Evolutionary conservation across 1,284 basidiomycete species (phyloP).

Genomic region (Rhodotorula sp.): DNA sequence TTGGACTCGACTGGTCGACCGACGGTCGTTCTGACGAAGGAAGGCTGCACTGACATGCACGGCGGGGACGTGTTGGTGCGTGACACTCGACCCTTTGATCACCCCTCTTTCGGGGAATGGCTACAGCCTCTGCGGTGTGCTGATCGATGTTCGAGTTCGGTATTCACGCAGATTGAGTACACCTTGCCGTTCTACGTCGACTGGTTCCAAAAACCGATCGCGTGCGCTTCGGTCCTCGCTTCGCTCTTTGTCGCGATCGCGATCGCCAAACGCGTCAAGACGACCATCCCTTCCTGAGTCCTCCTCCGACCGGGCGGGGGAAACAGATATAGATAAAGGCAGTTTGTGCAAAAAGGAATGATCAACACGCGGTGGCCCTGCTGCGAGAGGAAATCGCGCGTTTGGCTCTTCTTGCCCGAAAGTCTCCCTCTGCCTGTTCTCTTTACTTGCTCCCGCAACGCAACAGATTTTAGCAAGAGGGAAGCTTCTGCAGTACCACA

Average conservation of each 20-base stretch:
- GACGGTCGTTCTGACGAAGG: constrained; percentile 68
- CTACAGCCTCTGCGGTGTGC: constrained; percentile 12
- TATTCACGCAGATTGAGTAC: constrained; percentile 70
- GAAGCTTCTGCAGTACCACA: too few relatives aligned
- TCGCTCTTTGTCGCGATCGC: constrained; percentile 47
- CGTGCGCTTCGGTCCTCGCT: constrained; percentile 56
- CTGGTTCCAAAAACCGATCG: constrained; percentile 77
- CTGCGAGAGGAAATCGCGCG: too few relatives aligned
- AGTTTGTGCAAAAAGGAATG: not conserved
- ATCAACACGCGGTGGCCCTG: not conserved
- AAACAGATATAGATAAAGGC: not conserved
- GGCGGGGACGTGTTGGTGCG: constrained; percentile 58
- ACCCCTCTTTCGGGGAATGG: constrained; percentile 10
- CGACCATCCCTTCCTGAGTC: not conserved
- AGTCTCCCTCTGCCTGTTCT: too few relatives aligned
- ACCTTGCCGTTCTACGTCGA: constrained; percentile 65
- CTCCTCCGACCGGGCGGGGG: not conserved
- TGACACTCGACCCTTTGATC: not conserved
- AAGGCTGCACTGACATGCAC: constrained; percentile 74
- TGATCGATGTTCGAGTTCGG: constrained; percentile 15
- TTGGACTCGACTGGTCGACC: constrained; percentile 91
- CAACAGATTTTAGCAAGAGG: too few relatives aligned
- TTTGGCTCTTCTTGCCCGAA: too few relatives aligned
- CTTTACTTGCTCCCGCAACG: too few relatives aligned
- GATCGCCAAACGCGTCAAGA: constrained; percentile 45